Base-by-base conservation (phyloP, 768 basidiomycete species). In the Filobasidium floriforme region DNA sequence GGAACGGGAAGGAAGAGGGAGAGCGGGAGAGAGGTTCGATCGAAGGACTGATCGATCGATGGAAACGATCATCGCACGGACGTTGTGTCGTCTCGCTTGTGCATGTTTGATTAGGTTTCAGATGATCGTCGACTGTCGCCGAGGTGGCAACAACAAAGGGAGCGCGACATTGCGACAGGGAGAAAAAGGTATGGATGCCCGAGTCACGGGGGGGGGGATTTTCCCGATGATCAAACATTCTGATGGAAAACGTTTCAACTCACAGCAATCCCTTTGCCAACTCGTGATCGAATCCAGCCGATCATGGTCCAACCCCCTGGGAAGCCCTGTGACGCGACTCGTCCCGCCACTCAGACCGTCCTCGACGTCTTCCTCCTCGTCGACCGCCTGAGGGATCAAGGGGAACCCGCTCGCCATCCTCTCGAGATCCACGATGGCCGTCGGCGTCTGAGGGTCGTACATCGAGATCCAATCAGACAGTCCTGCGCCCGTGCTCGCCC, bases 321-420 rank as follows among this genome's bases (percentile, higher is more conserved):
- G 15, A 15, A 4, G 14, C 22, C 46, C 46, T 49, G 15, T 14
- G 46, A 22, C 46, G 15, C 46, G 46, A 6, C 46, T 57, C 54
- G 22, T 57, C 54, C n/a, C 19, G 54, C 29, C 24, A 14, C 54
- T 57, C 19, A 14, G 22, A 28, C 54, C 26, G 29, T 24, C 26
- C n/a, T 57, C 54, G 5, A 3, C 29, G 12, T 57, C 54, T 15
- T 19, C 26, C 54, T 57, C 54, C 7, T 26, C 54, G 15, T 28
- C 54, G 5, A 57, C 54, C 15, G 5, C 26, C 6, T 15, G 22
- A 7, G 54, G 54, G 24, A 57, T 32, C 22, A 15, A 24, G 26
- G 54, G 54, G 54, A 57, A 57, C 54, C 26, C 54, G 4, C 29
- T 57, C 15, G 54, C 54, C 54, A 57, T 57, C 24, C 29, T 32